Evolutionary conservation across 768 basidiomycete genomes (phyloP).

Genomic region (Daedaleopsis sinensis): DNA sequence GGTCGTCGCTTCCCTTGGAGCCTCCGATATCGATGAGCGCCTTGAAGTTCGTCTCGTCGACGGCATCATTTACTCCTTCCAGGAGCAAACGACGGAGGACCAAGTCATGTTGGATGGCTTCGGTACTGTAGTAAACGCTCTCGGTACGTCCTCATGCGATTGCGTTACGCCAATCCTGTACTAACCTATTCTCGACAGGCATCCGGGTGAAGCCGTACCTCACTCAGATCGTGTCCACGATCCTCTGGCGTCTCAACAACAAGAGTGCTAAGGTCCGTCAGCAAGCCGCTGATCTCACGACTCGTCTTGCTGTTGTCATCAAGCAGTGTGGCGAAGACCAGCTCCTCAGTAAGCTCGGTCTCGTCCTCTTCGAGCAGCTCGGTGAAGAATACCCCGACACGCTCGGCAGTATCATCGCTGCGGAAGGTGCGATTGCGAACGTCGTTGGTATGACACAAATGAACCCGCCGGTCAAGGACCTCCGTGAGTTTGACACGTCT

Average conservation of each 20-base stretch:
- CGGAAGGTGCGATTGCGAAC: slow-evolving; percentile 97
- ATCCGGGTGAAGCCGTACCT: slow-evolving; percentile 98
- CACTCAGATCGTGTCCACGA: slow-evolving; percentile 97
- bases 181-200: slow-evolving; percentile 41
- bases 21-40: slow-evolving; percentile 97
- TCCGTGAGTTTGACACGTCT: slow-evolving; percentile 63
- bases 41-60: slow-evolving; percentile 94
- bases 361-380: slow-evolving; percentile 97
- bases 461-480: slow-evolving; percentile 99
- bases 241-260: slow-evolving; percentile 99
- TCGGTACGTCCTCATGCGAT: slow-evolving; percentile 45
- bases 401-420: slow-evolving; percentile 98
- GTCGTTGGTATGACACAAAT: slow-evolving; percentile 99
- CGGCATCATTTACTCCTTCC: slow-evolving; percentile 99
- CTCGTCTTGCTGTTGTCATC: slow-evolving; percentile 95
- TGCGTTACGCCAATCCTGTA: background rate
- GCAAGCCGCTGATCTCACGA: slow-evolving; percentile 97
- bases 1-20: slow-evolving; percentile 89
- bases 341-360: slow-evolving; percentile 91
- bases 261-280: slow-evolving; percentile 99
- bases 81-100: slow-evolving; percentile 98
- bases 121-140: slow-evolving; percentile 94
- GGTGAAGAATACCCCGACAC: slow-evolving; percentile 99
- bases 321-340: slow-evolving; percentile 99
- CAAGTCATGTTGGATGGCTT: slow-evolving; percentile 99